Evolutionary conservation across 345 rosid genomes (phyloP).

Genomic region (Arabidopsis suecica): DNA sequence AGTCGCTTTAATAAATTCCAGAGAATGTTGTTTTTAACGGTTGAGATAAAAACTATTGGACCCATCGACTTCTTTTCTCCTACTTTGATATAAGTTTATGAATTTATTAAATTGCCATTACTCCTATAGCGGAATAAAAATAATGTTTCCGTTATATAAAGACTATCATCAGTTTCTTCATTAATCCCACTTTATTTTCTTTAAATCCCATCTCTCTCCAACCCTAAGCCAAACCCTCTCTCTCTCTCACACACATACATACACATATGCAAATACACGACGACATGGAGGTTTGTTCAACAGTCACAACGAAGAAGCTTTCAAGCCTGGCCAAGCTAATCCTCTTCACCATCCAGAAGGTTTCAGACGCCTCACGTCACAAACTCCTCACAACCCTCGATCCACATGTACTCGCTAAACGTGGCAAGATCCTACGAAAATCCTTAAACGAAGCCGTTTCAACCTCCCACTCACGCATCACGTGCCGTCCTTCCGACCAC

Average conservation of each 20-base stretch:
- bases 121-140: conserved; percentile 28
- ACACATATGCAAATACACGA: conserved; percentile 31
- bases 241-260: conserved; percentile 8
- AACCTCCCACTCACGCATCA: conserved; percentile 56
- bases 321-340: conserved; percentile 34
- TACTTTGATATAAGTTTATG: conserved; percentile 3
- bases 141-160: conserved; percentile 41
- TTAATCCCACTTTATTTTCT: conserved; percentile 32
- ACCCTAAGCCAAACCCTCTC: conserved; percentile 24
- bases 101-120: background rate
- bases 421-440: conserved; percentile 47
- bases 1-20: background rate
- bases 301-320: conserved; percentile 48
- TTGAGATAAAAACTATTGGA: conserved; percentile 32
- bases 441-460: conserved; percentile 43
- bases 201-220: conserved; percentile 34
- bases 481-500: conserved; percentile 52
- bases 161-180: conserved; percentile 42
- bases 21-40: conserved; percentile 24
- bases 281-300: conserved; percentile 44
- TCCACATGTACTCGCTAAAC: conserved; percentile 40
- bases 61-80: conserved; percentile 39
- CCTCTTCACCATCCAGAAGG: conserved; percentile 45
- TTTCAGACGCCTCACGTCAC: conserved; percentile 42
- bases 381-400: conserved; percentile 43